Evolutionary conservation across 2,329 filamentous ascomycete genomes (phyloP).

Genomic region (Atkinsonella hypoxylon): DNA sequence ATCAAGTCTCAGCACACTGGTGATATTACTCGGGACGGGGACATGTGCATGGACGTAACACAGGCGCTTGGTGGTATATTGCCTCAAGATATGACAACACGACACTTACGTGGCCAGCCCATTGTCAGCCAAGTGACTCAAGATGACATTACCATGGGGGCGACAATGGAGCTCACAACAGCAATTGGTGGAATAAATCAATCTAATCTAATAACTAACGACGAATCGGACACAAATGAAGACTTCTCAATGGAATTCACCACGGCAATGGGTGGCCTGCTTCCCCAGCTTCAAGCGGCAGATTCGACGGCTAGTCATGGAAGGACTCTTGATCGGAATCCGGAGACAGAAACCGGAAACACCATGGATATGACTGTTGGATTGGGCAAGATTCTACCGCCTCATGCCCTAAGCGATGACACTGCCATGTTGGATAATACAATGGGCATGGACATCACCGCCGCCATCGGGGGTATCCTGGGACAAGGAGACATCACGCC

Average conservation of each 20-base stretch:
- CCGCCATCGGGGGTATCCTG: slow-evolving; percentile 51
- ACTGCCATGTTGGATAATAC: slow-evolving; percentile 25
- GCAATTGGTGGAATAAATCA: slow-evolving; percentile 60
- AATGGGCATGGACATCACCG: slow-evolving; percentile 57
- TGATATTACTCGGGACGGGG: slow-evolving; percentile 37
- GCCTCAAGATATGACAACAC: slow-evolving; percentile 21
- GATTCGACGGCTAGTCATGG: slow-evolving; percentile 13
- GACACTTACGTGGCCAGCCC: not conserved
- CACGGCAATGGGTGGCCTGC: slow-evolving; percentile 47
- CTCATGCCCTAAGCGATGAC: slow-evolving; percentile 17
- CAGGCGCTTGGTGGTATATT: slow-evolving; percentile 71
- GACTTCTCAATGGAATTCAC: slow-evolving; percentile 76
- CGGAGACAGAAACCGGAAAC: slow-evolving; percentile 18
- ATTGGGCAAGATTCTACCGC: slow-evolving; percentile 39
- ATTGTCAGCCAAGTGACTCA: slow-evolving; percentile 6
- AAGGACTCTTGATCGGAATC: slow-evolving; percentile 19
- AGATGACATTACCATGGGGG: slow-evolving; percentile 23
- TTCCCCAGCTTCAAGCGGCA: slow-evolving; percentile 22
- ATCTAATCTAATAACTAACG: slow-evolving; percentile 18
- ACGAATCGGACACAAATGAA: slow-evolving; percentile 37
- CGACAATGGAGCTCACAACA: slow-evolving; percentile 69
- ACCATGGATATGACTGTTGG: slow-evolving; percentile 46
- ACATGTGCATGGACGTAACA: slow-evolving; percentile 93
- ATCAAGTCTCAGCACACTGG: slow-evolving; percentile 32
- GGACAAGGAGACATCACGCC: slow-evolving; percentile 18